Conservation (phyloP, 371 early-diverging fungal species). For the Parasitella parasitica region DNA sequence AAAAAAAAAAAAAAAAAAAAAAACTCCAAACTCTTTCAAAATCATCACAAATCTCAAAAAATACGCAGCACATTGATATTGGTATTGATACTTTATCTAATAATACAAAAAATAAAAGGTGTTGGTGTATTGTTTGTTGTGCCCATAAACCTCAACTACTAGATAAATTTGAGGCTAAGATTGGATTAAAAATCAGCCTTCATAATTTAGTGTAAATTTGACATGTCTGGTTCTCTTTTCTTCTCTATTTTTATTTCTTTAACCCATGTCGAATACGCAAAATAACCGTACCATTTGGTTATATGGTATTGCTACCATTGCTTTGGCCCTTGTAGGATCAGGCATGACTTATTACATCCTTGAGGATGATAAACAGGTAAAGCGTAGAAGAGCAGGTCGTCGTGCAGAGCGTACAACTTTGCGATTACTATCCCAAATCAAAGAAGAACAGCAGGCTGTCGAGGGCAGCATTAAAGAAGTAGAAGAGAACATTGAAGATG, state of each 20-base stretch:
- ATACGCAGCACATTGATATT: no score
- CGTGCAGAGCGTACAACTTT: conserved; percentile 21
- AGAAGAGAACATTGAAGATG: conserved; percentile 1
- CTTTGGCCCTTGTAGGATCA: conserved; percentile 8
- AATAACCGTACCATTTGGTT: conserved; percentile 4
- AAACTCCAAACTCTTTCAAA: no score
- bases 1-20: no score
- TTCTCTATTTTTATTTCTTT: background rate
- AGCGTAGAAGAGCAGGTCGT: conserved; percentile 23
- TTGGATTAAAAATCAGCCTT: no score
- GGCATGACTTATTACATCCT: conserved; percentile 27
- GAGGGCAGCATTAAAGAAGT: conserved; percentile 12
- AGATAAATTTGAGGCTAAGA: no score
- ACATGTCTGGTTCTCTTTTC: background rate
- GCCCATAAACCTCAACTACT: no score
- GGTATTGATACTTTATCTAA: no score
- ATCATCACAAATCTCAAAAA: no score
- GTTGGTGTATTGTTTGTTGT: no score
- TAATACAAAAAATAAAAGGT: no score
- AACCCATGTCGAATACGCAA: conserved; percentile 4
- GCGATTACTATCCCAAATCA: conserved; percentile 26
- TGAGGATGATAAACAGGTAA: conserved; percentile 36
- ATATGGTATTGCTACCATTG: conserved; percentile 9
- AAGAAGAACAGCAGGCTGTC: conserved; percentile 22
- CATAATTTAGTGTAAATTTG: background rate